Base-by-base conservation (phyloP, 176 grass and related monocot genomes). In the Puccinellia tenuiflora region DNA sequence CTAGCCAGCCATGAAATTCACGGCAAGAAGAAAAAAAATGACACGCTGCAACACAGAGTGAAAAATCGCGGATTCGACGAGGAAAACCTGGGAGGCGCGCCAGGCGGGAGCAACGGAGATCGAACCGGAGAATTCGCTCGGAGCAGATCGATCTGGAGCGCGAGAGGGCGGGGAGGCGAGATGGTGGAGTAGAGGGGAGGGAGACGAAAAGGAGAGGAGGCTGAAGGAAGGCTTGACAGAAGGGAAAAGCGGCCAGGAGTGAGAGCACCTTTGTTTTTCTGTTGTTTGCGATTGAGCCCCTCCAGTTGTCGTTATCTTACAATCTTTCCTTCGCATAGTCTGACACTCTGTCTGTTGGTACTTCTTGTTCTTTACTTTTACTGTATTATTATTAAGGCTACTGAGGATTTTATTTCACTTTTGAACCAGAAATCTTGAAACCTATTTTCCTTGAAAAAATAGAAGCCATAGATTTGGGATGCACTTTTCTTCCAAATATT, bases 141-240 rank as follows among this genome's bases (percentile, higher is more conserved):
- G 40, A 60, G 28, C 42, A 72, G 78, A 63, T 81, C 69, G 68
- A 86, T 81, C 78, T 86, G 77, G 34, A 70, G 62, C 11, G 75
- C 25, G 34, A 14, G 21, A 20, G 22, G 76, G 43, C 8, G 55
- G 4, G 1, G 68, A 9, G 77, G 53, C 17, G 68, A 80, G 55
- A 63, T 26, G 28, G 22, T 42, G 61, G 82, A 84, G 72, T 30
- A 59, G 7, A 39, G 48, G 43, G 34, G 75, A 57, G 51, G 52
- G 33, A 40, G 52, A 57, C 18, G 51, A 25, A 39, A 69, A 40
- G 61, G 61, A 65, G 54, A n/a, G 17, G 50, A 52, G 50, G 30
- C 14, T 34, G 69, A 57, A 38, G 20, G 12, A 9, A 79, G 40
- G 76, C 64, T 71, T 37, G 25, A 33, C 50, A 88, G 86, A 72